Base-by-base conservation (phyloP, 2,329 filamentous ascomycete species). In the Apiospora hydei region DNA sequence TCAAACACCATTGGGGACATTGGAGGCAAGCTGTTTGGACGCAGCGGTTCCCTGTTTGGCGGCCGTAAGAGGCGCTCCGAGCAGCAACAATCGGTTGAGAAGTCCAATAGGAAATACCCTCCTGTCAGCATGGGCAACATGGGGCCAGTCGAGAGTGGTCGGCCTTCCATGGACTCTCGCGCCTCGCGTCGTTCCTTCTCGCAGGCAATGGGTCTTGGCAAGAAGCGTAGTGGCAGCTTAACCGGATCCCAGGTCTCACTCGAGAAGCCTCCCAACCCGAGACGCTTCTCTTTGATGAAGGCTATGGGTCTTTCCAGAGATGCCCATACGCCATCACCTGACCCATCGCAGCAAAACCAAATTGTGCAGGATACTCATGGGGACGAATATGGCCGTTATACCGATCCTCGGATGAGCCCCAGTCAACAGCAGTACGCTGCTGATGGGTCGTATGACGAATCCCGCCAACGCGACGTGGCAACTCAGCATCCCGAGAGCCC, bases 61-160 rank as follows among this genome's bases (percentile, higher is more conserved):
- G 88, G 89, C 51, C 79, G 79, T 57, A 81, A 80, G 78, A 82
- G 79, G 77, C 79, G 78, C 46, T 69, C 77, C 46, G 77, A 80
- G 30, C 79, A 79, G 70, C 75, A 75, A 14, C 75, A 75, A 14
- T 75, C 79, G 76, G 78, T 26, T 3, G 83, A 86, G 74, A 90
- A 94, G 80, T 91, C 91, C 74, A 84, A 88, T 10, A 91, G 90
- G 80, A 92, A 89, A 75, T 97, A 98, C 78, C 96, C 96, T 71
- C 96, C 96, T 4, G 93, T 96, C 67, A 98, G 95, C 84, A 97
- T 98, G 94, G 90, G 92, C 74, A 92, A 92, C 74, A 86, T 90
- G 1, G 89, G 93, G 81, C 85, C 89, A 7, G 87, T 88, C 51
- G 86, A 88, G 69, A 82, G 46, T 51, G 68, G 68, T 21, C 86